Base-by-base conservation (phyloP, 305 asterid genomes). In the Andrographis paniculata region DNA sequence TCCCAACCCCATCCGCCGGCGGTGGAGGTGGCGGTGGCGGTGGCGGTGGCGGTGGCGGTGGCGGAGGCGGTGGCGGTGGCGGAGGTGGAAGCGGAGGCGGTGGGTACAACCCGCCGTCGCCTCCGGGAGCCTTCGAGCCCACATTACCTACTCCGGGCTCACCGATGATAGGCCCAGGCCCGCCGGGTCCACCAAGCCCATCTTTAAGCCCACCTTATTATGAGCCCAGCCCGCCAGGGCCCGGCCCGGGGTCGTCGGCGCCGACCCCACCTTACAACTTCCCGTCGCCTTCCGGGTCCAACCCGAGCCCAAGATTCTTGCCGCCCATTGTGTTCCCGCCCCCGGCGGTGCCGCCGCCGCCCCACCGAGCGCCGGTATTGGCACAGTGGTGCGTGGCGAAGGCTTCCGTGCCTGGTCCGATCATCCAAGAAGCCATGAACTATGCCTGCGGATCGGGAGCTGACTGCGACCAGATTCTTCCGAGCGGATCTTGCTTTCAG, bases 401-500 rank as follows among this genome's bases (percentile, higher is more conserved):
- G 83, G 79, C 95, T 0, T 47, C 96, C 0, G 96, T 89, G 16
- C 96, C 96, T 0, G 96, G 72, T 10, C 96, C 98, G 0, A 82
- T 89, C 43, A 82, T 82, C 24, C 78, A 69, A 68, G 95, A 89
- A 68, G 95, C 96, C 0, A 80, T 89, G 92, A 79, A 85, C 70
- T 89, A 82, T 40, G 98, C 95, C 0, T 89, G 98, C 21, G 94
- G 70, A 5, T 82, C 92, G 1, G 95, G 98, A 24, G 96, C 94
- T 1, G 94, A 80, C 2, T 89, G 98, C 36, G 58, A 63, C 9
- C 81, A 74, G 68, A 71, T 89, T 66, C 76, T 48, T 62, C 76
- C 93, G 1, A 73, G 50, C 18, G 96, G 94, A 0, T 50, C 94
- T 1, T 89, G 95, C 66, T 89, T 62, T 54, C 53, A 62, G 70